Evolutionary conservation across 148 eudicot species (phyloP), one percentile per base, ranked within the genome.

Genomic region (Heliosperma pusillum): DNA sequence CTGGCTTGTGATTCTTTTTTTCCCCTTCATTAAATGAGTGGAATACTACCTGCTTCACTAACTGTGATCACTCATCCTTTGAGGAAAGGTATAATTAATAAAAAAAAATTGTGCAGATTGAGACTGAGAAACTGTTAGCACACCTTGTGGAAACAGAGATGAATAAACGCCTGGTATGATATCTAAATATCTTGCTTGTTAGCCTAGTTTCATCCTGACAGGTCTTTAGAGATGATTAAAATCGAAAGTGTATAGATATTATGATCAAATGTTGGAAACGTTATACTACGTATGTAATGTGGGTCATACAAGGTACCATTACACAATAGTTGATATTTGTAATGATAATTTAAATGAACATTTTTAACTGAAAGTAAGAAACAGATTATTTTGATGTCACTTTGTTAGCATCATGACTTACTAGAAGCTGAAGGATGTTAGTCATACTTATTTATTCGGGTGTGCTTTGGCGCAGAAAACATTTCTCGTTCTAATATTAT

Each of bases 61-160:
- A 10, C 47, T 69, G 56, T 69, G 29, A 45, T 21, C 71, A 11
- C 72, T 45, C 15, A 11, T 69, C 25, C 44, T 64, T 10, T 64
- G 20, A 3, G 17, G 10, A 44, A 44, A 50, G 19, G 21, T 47
- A 11, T 47, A 24, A 20, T 16, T 70, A 11, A 25, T 50, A 25
- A 26, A 50, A 50, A 45, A 9, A 25, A 30, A 21, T 42, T 64
- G 21, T 85, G 73, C 90, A 95, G 98, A 95, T 95, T 84, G 98
- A 95, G 84, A 95, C 97, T 6, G 97, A 95, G 81, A 95, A 95
- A 77, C 88, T 95, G 71, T 75, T 95, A 22, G 96, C 98, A 63
- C 90, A 90, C 79, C 98, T 95, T 75, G 98, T 95, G 73, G 98
- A 95, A 84, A 85, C 74, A 72, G 98, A 95, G 85, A 90, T 95